These are phyloP conservation scores for Amphicarpaea edgeworthii DNA, from an alignment of 306 rosid genomes.

Conservation along the genomic window DNA sequence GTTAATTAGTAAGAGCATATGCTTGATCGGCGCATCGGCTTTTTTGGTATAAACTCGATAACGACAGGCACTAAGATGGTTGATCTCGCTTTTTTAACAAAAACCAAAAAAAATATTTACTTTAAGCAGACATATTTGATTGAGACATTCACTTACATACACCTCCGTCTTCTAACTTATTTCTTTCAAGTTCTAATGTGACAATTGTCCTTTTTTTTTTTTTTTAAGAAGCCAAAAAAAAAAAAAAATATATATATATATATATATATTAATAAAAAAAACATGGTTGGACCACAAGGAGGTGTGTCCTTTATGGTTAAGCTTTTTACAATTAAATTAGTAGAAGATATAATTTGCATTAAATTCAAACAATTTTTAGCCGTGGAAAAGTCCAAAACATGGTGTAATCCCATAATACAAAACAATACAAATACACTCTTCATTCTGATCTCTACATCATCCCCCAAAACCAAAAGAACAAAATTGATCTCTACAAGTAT, in stretches of 20 bases:
- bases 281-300: too few relatives aligned
- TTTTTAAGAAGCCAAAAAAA: too few relatives aligned
- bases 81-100: constrained; percentile 20
- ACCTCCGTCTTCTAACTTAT: neutral
- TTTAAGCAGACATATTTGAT: constrained; percentile 17
- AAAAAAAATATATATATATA: too few relatives aligned
- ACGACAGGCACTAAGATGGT: constrained; percentile 32
- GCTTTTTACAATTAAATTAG: neutral
- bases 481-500: constrained; percentile 22
- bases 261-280: too few relatives aligned
- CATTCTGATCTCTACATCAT: neutral
- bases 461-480: neutral
- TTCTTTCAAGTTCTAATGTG: neutral
- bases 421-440: too few relatives aligned
- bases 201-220: too few relatives aligned
- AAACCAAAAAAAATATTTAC: constrained; percentile 20
- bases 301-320: neutral
- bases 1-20: neutral
- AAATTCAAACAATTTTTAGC: too few relatives aligned
- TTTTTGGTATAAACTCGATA: constrained; percentile 38
- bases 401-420: too few relatives aligned
- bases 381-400: too few relatives aligned
- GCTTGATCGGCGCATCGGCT: constrained; percentile 25
- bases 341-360: neutral
- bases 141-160: constrained; percentile 27